These are phyloP conservation scores for Mucor sp. DNA, from an alignment of 371 early-diverging fungal species.

Conservation along the genomic window DNA sequence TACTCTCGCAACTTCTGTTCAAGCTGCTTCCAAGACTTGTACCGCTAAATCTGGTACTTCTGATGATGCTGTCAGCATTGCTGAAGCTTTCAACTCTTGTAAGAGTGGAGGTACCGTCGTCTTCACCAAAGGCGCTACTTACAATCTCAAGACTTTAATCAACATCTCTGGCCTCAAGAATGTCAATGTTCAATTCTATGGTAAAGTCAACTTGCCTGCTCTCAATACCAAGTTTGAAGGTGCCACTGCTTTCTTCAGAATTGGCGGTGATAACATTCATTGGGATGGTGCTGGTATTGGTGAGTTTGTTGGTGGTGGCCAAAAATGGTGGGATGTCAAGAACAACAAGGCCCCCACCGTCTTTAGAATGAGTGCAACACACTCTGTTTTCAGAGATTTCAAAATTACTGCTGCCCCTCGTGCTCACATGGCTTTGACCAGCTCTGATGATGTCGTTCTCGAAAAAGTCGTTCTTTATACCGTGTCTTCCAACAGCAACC, in stretches of 20 bases:
- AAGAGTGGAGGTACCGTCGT: slow-evolving; percentile 36
- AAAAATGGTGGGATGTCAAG: slow-evolving; percentile 40
- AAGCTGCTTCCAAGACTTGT: background rate
- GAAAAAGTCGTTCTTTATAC: slow-evolving; percentile 31
- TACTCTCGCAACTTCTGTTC: background rate
- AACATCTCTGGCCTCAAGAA: slow-evolving; percentile 22
- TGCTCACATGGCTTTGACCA: slow-evolving; percentile 35
- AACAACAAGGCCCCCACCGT: slow-evolving; percentile 38
- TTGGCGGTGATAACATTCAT: slow-evolving; percentile 29
- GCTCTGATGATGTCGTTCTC: slow-evolving; percentile 25
- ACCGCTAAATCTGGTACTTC: background rate
- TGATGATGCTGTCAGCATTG: slow-evolving; percentile 32
- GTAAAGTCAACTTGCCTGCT: slow-evolving; percentile 29
- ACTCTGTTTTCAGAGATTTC: slow-evolving; percentile 40
- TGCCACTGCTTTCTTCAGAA: slow-evolving; percentile 27
- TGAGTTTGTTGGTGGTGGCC: slow-evolving; percentile 31
- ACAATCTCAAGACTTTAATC: slow-evolving; percentile 28
- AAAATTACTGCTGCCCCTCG: slow-evolving; percentile 33
- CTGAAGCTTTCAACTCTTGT: slow-evolving; percentile 29
- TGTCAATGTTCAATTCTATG: slow-evolving; percentile 31
- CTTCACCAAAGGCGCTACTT: slow-evolving; percentile 30
- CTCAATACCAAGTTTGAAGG: slow-evolving; percentile 27
- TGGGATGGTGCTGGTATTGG: slow-evolving; percentile 31
- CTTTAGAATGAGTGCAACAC: slow-evolving; percentile 28
- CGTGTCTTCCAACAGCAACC: slow-evolving; percentile 21